Evolutionary conservation across 805 yeast genomes (phyloP).

Genomic region (Candida endomychidarum): DNA sequence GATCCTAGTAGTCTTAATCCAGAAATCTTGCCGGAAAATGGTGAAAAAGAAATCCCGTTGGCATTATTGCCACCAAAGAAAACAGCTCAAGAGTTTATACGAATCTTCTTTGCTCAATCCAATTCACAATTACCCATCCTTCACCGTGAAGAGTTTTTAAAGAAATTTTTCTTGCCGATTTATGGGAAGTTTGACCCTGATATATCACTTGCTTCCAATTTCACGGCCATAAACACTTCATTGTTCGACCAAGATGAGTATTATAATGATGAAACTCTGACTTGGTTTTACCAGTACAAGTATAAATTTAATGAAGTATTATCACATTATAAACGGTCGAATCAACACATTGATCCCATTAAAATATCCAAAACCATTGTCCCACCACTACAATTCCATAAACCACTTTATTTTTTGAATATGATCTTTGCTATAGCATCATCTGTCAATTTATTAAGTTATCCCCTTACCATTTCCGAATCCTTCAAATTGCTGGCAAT

Average conservation of each 20-base stretch:
- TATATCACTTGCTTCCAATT: conserved; percentile 58
- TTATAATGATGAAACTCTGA: conserved; percentile 27
- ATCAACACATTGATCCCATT: conserved; percentile 25
- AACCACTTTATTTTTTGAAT: conserved; percentile 67
- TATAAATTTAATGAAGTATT: conserved; percentile 22
- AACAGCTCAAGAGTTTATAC: conserved; percentile 64
- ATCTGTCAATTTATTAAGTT: conserved; percentile 67
- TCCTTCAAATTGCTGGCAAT: conserved; percentile 69
- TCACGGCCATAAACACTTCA: conserved; percentile 44
- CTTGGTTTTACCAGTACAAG: conserved; percentile 50
- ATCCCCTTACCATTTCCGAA: conserved; percentile 64
- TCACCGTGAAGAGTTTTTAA: conserved; percentile 76
- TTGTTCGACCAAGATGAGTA: conserved; percentile 18
- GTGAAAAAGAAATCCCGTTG: conserved; percentile 24
- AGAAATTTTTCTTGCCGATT: conserved; percentile 68
- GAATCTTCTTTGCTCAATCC: conserved; percentile 71
- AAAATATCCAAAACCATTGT: conserved; percentile 35
- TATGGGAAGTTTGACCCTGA: conserved; percentile 65
- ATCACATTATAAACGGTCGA: conserved; percentile 5
- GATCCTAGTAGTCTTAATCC: too few species aligned
- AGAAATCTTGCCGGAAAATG: background rate
- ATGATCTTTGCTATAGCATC: conserved; percentile 80
- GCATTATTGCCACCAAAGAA: conserved; percentile 67
- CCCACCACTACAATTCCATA: conserved; percentile 50
- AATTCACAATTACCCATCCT: conserved; percentile 82